Evolutionary conservation across 2,329 filamentous ascomycete species (phyloP), one percentile per base, ranked within the genome.

Genomic region (Trichoderma harzianum): DNA sequence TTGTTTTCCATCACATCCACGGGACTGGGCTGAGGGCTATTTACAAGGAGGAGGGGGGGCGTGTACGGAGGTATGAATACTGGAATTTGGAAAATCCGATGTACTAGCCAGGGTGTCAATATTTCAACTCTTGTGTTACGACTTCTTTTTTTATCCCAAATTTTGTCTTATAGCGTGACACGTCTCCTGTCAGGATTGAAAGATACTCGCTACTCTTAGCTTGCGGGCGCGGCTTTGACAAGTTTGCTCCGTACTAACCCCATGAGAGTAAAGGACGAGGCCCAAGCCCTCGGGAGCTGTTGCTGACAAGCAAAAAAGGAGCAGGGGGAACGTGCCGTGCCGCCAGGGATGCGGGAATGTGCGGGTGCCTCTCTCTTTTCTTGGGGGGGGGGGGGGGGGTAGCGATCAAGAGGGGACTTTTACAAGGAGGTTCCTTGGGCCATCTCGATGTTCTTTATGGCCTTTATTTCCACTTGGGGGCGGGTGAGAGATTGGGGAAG

Each of bases 311-410:
- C 36, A 24, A 62, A 26, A 34, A 24, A 39, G 28, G 34, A 21
- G 66, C 53, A 61, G 39, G 55, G n/a, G 21, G 61, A 53, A 21
- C 66, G 66, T 69, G 66, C 66, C 66, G 66, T 69, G 39, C 66
- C 66, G 66, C 43, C 57, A 36, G 34, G 66, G 66, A 34, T 62
- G 39, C 30, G 66, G 51, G 36, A 51, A 26, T 68, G 36, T 7
- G 8, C 14, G n/a, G 63, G 4, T 62, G 60, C 21, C 14, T 28
- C 6, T 16, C 8, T 57, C n/a, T 3, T 34, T 24, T 26, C 32
- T 47, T 32, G 18, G 18, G n/a, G n/a, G n/a, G n/a, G n/a, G n/a
- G n/a, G n/a, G n/a, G n/a, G n/a, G n/a, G n/a, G 57, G 5, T 16
- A 11, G 4, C 26, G 53, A 30, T 57, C 28, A 18, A 28, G 24